phyloP scores from a whole-genome alignment of 495 filamentous ascomycete species.

The Penicillium taxi region DNA sequence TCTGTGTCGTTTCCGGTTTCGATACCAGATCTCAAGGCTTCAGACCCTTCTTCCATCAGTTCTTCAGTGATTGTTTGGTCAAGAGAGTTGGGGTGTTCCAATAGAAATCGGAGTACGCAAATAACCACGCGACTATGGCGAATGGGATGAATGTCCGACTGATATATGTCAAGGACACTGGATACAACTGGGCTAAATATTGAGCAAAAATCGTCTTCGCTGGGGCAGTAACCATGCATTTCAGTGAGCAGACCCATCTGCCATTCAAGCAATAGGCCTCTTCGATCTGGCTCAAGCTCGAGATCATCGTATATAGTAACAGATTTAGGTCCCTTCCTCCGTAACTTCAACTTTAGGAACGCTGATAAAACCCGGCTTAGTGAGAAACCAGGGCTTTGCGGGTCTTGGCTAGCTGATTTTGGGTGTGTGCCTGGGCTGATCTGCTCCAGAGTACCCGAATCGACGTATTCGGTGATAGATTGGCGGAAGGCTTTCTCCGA shows the following conservation, averaged over 20 bases:
- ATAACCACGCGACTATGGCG: slow-evolving; percentile 41
- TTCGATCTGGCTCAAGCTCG: slow-evolving; percentile 21
- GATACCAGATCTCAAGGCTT: slow-evolving; percentile 19
- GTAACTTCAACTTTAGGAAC: slow-evolving; percentile 37
- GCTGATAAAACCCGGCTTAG: slow-evolving; percentile 42
- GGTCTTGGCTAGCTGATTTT: slow-evolving; percentile 21
- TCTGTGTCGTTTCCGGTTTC: slow-evolving; percentile 46
- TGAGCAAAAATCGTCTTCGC: slow-evolving; percentile 26
- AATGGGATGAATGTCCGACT: slow-evolving; percentile 30
- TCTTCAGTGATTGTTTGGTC: slow-evolving; percentile 21
- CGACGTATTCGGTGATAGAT: slow-evolving; percentile 42
- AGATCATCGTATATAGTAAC: slow-evolving; percentile 37
- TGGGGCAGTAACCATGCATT: slow-evolving; percentile 19
- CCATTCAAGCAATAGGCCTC: slow-evolving; percentile 49
- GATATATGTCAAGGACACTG: slow-evolving; percentile 37
- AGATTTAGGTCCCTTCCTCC: slow-evolving; percentile 21
- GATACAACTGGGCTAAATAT: slow-evolving; percentile 24
- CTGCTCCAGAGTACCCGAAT: slow-evolving; percentile 32
- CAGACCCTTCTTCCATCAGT: slow-evolving; percentile 30
- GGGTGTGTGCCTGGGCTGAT: slow-evolving; percentile 23
- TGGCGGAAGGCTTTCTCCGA: slow-evolving; percentile 34
- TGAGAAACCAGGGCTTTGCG: slow-evolving; percentile 32
- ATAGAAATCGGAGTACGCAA: slow-evolving; percentile 30
- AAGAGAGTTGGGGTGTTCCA: slow-evolving; percentile 30
- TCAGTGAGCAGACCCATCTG: slow-evolving; percentile 40